Evolutionary conservation across 495 filamentous ascomycete species (phyloP).

Genomic region (Sphaerosporella brunnea): DNA sequence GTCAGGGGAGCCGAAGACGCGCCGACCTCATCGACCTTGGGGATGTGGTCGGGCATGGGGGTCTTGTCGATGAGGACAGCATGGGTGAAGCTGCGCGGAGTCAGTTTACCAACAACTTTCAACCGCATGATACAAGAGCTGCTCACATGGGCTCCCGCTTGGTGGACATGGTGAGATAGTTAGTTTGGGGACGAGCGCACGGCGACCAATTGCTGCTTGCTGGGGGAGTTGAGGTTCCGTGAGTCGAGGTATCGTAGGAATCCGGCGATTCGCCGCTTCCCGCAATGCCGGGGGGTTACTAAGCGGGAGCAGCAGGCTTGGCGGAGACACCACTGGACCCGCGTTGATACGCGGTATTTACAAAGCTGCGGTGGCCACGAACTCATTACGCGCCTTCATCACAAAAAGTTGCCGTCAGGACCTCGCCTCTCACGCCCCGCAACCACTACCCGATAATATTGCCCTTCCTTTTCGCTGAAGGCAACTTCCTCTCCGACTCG

Average conservation of each 20-base stretch:
- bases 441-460: too few species aligned
- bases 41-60: constrained; percentile 78
- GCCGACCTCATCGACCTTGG: constrained; percentile 78
- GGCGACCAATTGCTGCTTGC: constrained; percentile 4
- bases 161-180: constrained; percentile 9
- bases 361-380: too few species aligned
- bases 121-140: too few species aligned
- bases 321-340: too few species aligned
- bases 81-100: constrained; percentile 62
- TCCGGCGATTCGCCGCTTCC: constrained; percentile 1
- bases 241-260: not conserved
- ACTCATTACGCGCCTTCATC: too few species aligned
- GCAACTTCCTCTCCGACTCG: not conserved
- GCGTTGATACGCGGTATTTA: too few species aligned
- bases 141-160: constrained; percentile 4
- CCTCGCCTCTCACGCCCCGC: too few species aligned
- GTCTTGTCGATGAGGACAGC: constrained; percentile 85
- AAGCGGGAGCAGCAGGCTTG: constrained; percentile 1
- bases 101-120: constrained; percentile 9
- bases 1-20: constrained; percentile 77
- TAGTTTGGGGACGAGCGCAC: not conserved
- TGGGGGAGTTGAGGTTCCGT: not conserved
- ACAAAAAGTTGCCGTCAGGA: too few species aligned
- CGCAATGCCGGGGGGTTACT: constrained; percentile 6
- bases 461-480: too few species aligned